Evolutionary conservation across 2,329 filamentous ascomycete genomes (phyloP), one percentile per base, ranked within the genome.

Genomic region (Ophiostoma sp.): DNA sequence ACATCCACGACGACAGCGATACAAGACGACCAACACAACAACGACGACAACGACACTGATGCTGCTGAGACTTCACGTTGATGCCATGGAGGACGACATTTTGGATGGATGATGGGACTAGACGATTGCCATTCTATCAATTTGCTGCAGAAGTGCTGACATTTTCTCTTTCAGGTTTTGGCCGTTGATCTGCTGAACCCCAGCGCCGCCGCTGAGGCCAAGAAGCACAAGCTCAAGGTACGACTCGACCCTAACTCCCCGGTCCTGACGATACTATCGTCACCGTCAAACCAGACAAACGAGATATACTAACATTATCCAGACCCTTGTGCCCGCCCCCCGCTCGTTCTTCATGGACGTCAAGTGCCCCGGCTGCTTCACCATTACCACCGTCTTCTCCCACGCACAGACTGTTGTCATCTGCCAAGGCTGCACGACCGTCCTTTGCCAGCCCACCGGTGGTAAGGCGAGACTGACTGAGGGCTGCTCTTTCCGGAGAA

Each of bases 211-310:
- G 91, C 95, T 86, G 96, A 99, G 93, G 94, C 94, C 84, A 94
- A 94, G 89, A 98, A 98, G 93, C 96, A 99, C 93, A 99, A 99
- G 94, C 94, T 99, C 86, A 99, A 99, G 94, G 94, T 97, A 94
- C 39, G 68, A 59, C 69, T 61, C 31, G 12, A 42, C 50, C 42
- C 11, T 36, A 15, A 15, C 28, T 42, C 33, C 72, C 70, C 31
- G 28, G 25, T 55, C 9, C 11, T 19, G 25, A 2, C 48, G 28
- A 36, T 11, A 2, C 19, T 17, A 7, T 9, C 28, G 31, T 12
- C 28, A 1, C 22, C 42, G 12, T 15, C 4, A 19, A 19, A n/a
- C 1, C 42, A 12, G 12, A 12, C 6, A 19, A 19, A n/a, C 1
- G 15, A 12, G 12, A 12, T 3, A 8, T 63, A n/a, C 73, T 74